Evolutionary conservation across 1,284 basidiomycete species (phyloP).

Genomic region (Xerocomus cyaneibrunnescens): DNA sequence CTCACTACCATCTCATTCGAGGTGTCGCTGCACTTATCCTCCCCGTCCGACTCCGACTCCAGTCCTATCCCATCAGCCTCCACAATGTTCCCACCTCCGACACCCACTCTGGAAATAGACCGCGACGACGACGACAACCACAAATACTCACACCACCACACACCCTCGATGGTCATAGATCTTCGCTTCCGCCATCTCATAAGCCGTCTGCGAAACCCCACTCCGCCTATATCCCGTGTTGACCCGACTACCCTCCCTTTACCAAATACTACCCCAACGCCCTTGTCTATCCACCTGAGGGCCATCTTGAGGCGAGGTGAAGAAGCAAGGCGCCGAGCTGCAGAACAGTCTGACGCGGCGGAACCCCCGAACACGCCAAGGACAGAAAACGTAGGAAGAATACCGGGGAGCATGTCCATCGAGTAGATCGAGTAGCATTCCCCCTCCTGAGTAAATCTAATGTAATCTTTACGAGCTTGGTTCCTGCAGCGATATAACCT

Average conservation of each 20-base stretch:
- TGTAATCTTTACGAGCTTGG: conserved; percentile 16
- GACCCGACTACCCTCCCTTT: conserved; percentile 49
- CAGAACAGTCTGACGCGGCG: conserved; percentile 32
- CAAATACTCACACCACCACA: conserved; percentile 22
- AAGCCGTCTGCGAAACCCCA: conserved; percentile 53
- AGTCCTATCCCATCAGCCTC: conserved; percentile 28
- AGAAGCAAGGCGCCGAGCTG: conserved; percentile 38
- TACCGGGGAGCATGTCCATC: conserved; percentile 47
- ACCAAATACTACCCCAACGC: conserved; percentile 58
- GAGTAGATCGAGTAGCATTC: conserved; percentile 35
- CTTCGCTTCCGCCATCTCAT: conserved; percentile 53
- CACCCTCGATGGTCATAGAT: conserved; percentile 56
- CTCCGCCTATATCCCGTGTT: conserved; percentile 39
- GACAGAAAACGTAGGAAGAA: conserved; percentile 19
- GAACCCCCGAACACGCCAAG: conserved; percentile 20
- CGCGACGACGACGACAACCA: conserved; percentile 7
- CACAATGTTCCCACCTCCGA: conserved; percentile 17
- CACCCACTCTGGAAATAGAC: conserved; percentile 30
- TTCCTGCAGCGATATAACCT: conserved; percentile 7
- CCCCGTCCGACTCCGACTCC: conserved; percentile 30
- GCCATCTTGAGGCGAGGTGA: conserved; percentile 50
- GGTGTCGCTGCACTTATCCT: conserved; percentile 40
- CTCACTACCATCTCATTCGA: conserved; percentile 69
- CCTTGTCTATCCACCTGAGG: conserved; percentile 49
- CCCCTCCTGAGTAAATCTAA: conserved; percentile 20